A percentile compares a stretch with the other conserved stretches of the same genome.
phyloP scores from a whole-genome alignment of 192 early-diverging fungal genomes.

The Pecoramyces ruminantium region DNA sequence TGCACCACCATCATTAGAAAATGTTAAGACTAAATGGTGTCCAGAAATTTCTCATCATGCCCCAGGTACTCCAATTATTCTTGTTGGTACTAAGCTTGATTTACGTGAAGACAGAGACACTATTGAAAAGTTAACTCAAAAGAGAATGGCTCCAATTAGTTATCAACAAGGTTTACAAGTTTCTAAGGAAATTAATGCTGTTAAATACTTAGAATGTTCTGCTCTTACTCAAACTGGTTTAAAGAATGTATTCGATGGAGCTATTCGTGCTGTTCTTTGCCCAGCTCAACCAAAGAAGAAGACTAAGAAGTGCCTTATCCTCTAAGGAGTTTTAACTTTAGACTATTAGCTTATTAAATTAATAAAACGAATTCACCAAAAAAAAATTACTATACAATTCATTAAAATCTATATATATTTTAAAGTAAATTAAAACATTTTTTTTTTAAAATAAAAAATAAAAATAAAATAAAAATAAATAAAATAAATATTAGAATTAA shows the following conservation, averaged over 20 bases:
- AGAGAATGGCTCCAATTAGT: slow-evolving; percentile 72
- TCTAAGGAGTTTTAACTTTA: not conserved
- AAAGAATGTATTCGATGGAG: slow-evolving; percentile 98
- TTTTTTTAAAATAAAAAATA: not conserved
- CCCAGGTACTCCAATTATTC: slow-evolving; percentile 76
- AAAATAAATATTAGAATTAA: no score
- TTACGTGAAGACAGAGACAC: slow-evolving; percentile 83
- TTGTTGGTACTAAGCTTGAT: slow-evolving; percentile 96
- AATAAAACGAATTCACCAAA: not conserved
- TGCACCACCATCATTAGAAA: slow-evolving; percentile 89
- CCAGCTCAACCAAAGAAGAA: not conserved
- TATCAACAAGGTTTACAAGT: slow-evolving; percentile 76
- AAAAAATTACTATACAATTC: not conserved
- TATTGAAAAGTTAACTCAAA: slow-evolving; percentile 72
- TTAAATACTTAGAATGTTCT: slow-evolving; percentile 93
- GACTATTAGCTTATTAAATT: not conserved
- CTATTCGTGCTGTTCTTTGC: slow-evolving; percentile 80
- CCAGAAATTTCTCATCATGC: slow-evolving; percentile 93
- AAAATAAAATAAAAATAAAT: not conserved
- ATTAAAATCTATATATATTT: not conserved
- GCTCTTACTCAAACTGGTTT: slow-evolving; percentile 93
- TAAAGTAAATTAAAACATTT: not conserved
- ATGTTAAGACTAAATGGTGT: slow-evolving; percentile 94
- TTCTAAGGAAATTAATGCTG: slow-evolving; percentile 73
- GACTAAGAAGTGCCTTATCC: not conserved